phyloP scores from a whole-genome alignment of 2,329 filamentous ascomycete genomes.

The Cytospora leucostoma region DNA sequence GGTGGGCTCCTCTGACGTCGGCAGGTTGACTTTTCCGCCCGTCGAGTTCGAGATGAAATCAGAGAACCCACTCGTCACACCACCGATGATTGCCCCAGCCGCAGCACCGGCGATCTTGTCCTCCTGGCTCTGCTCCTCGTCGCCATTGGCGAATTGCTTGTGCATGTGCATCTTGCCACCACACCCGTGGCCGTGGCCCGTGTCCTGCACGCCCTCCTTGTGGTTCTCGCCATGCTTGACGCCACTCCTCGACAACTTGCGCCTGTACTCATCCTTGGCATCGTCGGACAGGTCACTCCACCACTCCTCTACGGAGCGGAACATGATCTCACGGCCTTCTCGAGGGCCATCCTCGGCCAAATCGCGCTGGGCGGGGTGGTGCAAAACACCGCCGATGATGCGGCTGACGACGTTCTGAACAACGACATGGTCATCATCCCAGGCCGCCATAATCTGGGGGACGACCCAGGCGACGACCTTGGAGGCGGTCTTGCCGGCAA shows the following conservation, averaged over 20 bases:
- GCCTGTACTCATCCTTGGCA: conserved; percentile 67
- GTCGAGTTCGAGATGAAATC: conserved; percentile 49
- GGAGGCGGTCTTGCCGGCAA: conserved; percentile 80
- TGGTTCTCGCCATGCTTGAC: conserved; percentile 80
- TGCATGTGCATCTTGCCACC: conserved; percentile 76
- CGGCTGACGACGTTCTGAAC: conserved; percentile 69
- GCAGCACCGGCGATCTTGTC: conserved; percentile 59
- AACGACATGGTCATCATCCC: conserved; percentile 76
- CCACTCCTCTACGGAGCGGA: conserved; percentile 78
- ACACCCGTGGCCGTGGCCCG: conserved; percentile 83
- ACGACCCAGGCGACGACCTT: conserved; percentile 82
- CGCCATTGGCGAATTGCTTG: conserved; percentile 56
- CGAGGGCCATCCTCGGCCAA: conserved; percentile 68
- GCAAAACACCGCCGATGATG: conserved; percentile 80
- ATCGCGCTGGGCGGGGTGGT: conserved; percentile 80
- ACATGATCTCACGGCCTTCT: conserved; percentile 77
- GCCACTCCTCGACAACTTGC: conserved; percentile 75
- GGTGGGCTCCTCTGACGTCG: conserved; percentile 40
- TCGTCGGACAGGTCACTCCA: conserved; percentile 68
- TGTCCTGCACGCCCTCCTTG: conserved; percentile 80
- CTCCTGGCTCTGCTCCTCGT: conserved; percentile 47
- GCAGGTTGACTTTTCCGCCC: conserved; percentile 42
- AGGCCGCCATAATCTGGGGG: conserved; percentile 83
- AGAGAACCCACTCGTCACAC: conserved; percentile 56
- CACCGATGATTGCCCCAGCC: conserved; percentile 58